phyloP scores from a whole-genome alignment of 2,329 filamentous ascomycete species.

The Exophiala phaeomuriformis region DNA sequence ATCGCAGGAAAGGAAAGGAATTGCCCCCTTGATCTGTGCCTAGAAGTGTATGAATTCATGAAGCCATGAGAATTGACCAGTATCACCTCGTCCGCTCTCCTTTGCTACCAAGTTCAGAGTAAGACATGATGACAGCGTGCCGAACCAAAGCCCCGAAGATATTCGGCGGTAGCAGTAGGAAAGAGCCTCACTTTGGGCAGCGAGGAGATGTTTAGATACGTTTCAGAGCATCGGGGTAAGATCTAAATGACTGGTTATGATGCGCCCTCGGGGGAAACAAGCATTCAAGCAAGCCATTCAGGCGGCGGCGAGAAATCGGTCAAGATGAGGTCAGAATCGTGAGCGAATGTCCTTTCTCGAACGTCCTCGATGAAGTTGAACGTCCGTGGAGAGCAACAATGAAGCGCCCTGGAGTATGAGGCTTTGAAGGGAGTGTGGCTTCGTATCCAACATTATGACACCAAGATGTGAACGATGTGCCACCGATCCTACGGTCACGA shows the following conservation, averaged over 20 bases:
- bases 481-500: too few relatives aligned
- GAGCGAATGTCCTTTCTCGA: neutral
- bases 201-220: conserved; percentile 1
- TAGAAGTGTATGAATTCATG: neutral
- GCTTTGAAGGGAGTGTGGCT: too few relatives aligned
- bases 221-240: conserved; percentile 1
- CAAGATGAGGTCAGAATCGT: neutral
- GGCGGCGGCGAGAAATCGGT: neutral
- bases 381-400: too few relatives aligned
- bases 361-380: too few relatives aligned
- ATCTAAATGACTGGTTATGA: neutral
- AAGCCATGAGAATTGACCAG: neutral
- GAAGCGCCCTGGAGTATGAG: too few relatives aligned
- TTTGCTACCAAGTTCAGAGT: neutral
- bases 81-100: neutral
- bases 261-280: neutral
- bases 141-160: too few relatives aligned
- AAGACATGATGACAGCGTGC: too few relatives aligned
- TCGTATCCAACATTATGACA: too few relatives aligned
- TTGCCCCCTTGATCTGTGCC: neutral
- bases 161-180: neutral
- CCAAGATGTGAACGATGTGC: too few relatives aligned
- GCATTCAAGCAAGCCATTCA: conserved; percentile 6
- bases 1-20: too few relatives aligned
- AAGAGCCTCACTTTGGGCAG: conserved; percentile 15